Conservation (phyloP, 768 basidiomycete species). For the Tylopilus felleus region DNA sequence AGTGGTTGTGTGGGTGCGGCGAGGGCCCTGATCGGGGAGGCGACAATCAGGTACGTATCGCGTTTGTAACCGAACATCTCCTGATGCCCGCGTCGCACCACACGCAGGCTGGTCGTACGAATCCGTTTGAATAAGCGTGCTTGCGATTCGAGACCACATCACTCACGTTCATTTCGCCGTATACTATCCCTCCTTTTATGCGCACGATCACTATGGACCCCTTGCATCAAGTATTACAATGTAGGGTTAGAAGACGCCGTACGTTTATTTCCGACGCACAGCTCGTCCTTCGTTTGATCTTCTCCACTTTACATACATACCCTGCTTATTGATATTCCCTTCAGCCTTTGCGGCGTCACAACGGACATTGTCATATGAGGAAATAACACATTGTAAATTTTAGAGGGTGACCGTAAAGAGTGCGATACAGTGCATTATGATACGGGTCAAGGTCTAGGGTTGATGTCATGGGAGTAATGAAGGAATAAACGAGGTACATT, state of each 20-base stretch:
- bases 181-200: slow-evolving; percentile 5
- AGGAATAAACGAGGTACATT: not conserved
- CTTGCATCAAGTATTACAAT: slow-evolving; percentile 9
- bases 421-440: not conserved
- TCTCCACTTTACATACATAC: slow-evolving; percentile 19
- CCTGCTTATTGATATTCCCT: slow-evolving; percentile 20
- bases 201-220: slow-evolving; percentile 4
- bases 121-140: slow-evolving; percentile 45
- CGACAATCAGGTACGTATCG: slow-evolving; percentile 58
- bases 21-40: slow-evolving; percentile 74
- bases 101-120: slow-evolving; percentile 73
- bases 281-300: slow-evolving; percentile 7
- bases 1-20: slow-evolving; percentile 79
- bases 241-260: not conserved
- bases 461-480: not conserved
- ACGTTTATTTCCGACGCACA: not conserved
- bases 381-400: slow-evolving; percentile 15
- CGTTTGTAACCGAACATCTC: not conserved
- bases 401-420: not conserved
- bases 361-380: slow-evolving; percentile 11
- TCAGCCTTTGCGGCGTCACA: slow-evolving; percentile 6
- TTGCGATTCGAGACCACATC: not conserved
- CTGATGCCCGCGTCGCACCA: not conserved
- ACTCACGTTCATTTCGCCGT: slow-evolving; percentile 2
- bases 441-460: not conserved